Evolutionary conservation across 73 alveolate species (phyloP).

Genomic region (Paramecium pentaurelia): DNA sequence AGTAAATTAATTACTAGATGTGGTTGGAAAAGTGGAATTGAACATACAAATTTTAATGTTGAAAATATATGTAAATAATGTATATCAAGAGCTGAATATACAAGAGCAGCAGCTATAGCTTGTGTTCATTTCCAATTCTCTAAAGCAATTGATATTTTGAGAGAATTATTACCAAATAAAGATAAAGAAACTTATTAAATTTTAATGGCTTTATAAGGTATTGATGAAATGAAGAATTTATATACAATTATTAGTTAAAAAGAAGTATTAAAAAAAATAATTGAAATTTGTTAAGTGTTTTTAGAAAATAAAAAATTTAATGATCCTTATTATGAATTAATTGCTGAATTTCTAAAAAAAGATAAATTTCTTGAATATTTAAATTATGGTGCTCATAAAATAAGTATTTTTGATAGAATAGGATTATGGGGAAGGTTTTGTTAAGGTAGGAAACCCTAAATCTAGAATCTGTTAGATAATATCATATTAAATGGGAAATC

Average conservation of each 20-base stretch:
- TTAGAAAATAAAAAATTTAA: background rate
- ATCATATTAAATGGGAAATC: background rate
- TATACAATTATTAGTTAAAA: background rate
- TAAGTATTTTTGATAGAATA: slow-evolving; percentile 25
- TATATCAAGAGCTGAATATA: background rate
- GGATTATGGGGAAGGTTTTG: slow-evolving; percentile 30
- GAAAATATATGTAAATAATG: background rate
- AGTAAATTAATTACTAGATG: background rate
- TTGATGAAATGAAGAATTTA: background rate
- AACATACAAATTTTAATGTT: background rate
- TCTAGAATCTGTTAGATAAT: background rate
- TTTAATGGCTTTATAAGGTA: background rate
- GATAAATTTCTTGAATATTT: background rate
- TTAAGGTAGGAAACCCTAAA: background rate
- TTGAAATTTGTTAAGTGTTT: background rate
- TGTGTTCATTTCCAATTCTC: background rate
- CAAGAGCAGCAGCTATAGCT: background rate
- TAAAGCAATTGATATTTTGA: background rate
- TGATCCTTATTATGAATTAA: background rate
- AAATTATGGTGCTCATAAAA: background rate
- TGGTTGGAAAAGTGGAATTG: background rate
- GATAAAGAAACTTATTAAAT: background rate
- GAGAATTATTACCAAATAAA: background rate
- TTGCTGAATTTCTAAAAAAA: slow-evolving; percentile 4
- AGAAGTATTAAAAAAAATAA: background rate